Conservation (phyloP, 306 rosid species). For the Rubus idaeus region DNA sequence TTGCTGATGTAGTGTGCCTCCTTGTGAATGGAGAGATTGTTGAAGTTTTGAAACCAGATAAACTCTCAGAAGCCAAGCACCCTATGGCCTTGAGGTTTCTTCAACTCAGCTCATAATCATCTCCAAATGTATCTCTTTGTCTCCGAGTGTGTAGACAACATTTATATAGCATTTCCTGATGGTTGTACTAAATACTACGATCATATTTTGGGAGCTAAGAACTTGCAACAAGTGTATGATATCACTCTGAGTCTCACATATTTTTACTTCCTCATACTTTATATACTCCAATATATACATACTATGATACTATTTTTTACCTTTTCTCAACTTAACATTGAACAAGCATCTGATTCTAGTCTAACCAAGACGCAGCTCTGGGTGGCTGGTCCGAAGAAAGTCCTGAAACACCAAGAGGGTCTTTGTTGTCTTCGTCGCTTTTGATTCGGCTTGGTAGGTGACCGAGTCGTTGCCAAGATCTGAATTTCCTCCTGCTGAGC, state of each 20-base stretch:
- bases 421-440: background rate
- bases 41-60: conserved; percentile 60
- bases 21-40: conserved; percentile 83
- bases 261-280: background rate
- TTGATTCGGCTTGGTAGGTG: background rate
- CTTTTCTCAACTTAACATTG: background rate
- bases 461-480: background rate
- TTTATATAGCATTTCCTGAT: background rate
- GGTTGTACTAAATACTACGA: background rate
- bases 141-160: background rate
- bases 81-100: conserved; percentile 88
- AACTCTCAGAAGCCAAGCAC: conserved; percentile 72
- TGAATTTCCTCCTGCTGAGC: conserved; percentile 9
- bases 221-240: background rate
- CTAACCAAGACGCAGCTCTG: conserved; percentile 17
- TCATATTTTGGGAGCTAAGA: background rate
- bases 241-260: background rate
- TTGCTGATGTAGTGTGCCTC: conserved; percentile 81
- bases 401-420: conserved; percentile 1
- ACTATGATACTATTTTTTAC: background rate
- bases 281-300: background rate
- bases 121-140: background rate
- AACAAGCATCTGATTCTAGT: conserved; percentile 10
- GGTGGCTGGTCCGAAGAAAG: conserved; percentile 8
- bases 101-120: conserved; percentile 57